Evolutionary conservation across 2,329 filamentous ascomycete species (phyloP).

Genomic region (Incumbomyces delicatus): DNA sequence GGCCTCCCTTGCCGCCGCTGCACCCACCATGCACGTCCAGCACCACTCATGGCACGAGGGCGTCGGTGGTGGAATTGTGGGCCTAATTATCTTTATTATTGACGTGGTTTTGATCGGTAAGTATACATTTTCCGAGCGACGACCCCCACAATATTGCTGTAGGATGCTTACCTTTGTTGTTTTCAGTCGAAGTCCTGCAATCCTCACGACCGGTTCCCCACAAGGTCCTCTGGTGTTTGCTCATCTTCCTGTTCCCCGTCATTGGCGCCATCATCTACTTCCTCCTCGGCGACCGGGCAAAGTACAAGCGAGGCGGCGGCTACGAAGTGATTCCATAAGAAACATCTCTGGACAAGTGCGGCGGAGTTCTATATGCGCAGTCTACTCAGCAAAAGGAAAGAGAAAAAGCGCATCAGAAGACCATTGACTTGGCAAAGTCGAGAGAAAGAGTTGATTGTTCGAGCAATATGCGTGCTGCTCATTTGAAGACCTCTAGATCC

Average conservation of each 20-base stretch:
- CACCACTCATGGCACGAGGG: constrained; percentile 12
- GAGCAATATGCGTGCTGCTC: too few species aligned
- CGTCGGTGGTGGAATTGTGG: constrained; percentile 13
- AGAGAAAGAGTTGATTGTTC: too few species aligned
- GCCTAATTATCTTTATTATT: constrained; percentile 13
- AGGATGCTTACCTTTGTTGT: neutral
- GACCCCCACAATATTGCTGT: neutral
- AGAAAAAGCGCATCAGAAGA: too few species aligned
- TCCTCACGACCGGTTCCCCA: constrained; percentile 11
- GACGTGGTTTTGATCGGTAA: constrained; percentile 15
- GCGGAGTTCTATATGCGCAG: too few species aligned
- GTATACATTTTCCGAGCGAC: constrained; percentile 1
- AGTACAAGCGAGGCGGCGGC: constrained; percentile 9
- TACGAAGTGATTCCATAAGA: constrained; percentile 15
- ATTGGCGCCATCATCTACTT: constrained; percentile 16
- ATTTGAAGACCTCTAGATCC: too few species aligned
- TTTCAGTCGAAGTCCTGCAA: constrained; percentile 15
- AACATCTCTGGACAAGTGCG: too few species aligned
- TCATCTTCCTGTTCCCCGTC: constrained; percentile 16
- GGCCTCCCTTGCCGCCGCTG: constrained; percentile 6
- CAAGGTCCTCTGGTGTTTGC: constrained; percentile 12
- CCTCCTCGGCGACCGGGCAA: constrained; percentile 15
- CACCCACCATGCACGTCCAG: constrained; percentile 2
- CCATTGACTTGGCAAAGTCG: too few species aligned
- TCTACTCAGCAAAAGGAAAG: too few species aligned